Conservation (phyloP, 2,329 filamentous ascomycete species). For the Neopestalotiopsis sp. region DNA sequence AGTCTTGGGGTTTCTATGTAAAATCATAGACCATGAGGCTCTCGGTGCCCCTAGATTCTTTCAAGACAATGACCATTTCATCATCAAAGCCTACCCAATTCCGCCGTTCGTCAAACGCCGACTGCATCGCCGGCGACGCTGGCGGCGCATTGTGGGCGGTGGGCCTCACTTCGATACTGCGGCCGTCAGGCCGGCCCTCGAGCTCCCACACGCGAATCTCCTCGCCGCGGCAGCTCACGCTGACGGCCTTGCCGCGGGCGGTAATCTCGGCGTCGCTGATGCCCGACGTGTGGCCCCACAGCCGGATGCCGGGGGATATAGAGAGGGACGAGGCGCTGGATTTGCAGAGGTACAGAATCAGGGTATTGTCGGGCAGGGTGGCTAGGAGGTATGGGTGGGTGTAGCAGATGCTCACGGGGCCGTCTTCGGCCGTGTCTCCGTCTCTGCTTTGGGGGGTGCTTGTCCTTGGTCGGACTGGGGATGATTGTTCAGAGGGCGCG, state of each 20-base stretch:
- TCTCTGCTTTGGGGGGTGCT: background rate
- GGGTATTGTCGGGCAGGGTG: constrained; percentile 85
- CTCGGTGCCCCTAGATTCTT: constrained; percentile 73
- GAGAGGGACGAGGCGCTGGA: constrained; percentile 71
- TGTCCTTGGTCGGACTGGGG: constrained; percentile 29
- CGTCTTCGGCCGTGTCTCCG: constrained; percentile 32
- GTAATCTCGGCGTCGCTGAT: constrained; percentile 87
- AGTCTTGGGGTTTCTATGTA: constrained; percentile 52
- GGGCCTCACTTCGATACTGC: constrained; percentile 58
- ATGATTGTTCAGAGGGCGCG: constrained; percentile 29
- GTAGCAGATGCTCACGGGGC: constrained; percentile 71
- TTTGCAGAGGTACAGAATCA: constrained; percentile 81
- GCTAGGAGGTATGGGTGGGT: constrained; percentile 85
- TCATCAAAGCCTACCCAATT: constrained; percentile 89
- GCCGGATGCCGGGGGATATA: constrained; percentile 74
- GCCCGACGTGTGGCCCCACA: constrained; percentile 92
- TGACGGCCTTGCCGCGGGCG: constrained; percentile 84
- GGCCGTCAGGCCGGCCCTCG: constrained; percentile 67
- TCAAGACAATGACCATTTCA: constrained; percentile 86
- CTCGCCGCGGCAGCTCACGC: constrained; percentile 80
- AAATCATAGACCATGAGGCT: constrained; percentile 88
- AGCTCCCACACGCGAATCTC: constrained; percentile 89
- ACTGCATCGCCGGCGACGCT: constrained; percentile 13
- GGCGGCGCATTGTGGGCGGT: constrained; percentile 33
- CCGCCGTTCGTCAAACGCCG: constrained; percentile 50